Evolutionary conservation across 352 stramenopile genomes (phyloP).

Genomic region (Blastocystis hominis): DNA sequence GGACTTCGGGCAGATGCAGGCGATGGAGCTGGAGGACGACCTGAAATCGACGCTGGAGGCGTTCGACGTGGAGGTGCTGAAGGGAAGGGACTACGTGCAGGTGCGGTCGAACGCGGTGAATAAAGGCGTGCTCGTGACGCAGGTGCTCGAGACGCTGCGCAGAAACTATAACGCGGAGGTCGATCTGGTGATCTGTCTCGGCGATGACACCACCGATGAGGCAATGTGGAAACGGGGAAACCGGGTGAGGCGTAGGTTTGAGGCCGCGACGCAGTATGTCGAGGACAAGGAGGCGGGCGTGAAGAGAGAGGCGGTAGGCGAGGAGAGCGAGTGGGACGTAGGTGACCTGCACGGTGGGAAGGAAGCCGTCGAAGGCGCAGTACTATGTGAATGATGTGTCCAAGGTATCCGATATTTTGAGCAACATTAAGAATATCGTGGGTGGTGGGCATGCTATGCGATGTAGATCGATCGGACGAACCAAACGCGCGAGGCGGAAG

Average conservation of each 20-base stretch:
- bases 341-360: slow-evolving; percentile 91
- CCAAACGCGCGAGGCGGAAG: not conserved
- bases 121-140: slow-evolving; percentile 90
- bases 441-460: not conserved
- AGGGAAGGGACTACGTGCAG: slow-evolving; percentile 86
- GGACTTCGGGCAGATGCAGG: slow-evolving; percentile 94
- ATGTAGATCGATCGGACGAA: not conserved
- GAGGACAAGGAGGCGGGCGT: slow-evolving; percentile 12
- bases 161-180: not conserved
- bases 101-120: slow-evolving; percentile 91
- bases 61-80: slow-evolving; percentile 86
- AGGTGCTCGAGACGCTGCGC: slow-evolving; percentile 73
- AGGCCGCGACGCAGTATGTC: slow-evolving; percentile 54
- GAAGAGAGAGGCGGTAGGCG: not conserved
- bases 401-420: slow-evolving; percentile 77
- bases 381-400: slow-evolving; percentile 94
- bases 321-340: slow-evolving; percentile 62
- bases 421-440: not conserved
- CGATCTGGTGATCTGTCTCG: slow-evolving; percentile 91
- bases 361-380: slow-evolving; percentile 89
- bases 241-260: slow-evolving; percentile 60
- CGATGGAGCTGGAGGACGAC: slow-evolving; percentile 93
- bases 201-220: slow-evolving; percentile 95
- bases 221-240: slow-evolving; percentile 76
- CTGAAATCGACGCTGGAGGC: slow-evolving; percentile 83